A percentile compares a stretch with the other conserved stretches of the same genome.
These are phyloP conservation scores for Leishmania major DNA, from an alignment of 208 protist species.

Conservation along the genomic window DNA sequence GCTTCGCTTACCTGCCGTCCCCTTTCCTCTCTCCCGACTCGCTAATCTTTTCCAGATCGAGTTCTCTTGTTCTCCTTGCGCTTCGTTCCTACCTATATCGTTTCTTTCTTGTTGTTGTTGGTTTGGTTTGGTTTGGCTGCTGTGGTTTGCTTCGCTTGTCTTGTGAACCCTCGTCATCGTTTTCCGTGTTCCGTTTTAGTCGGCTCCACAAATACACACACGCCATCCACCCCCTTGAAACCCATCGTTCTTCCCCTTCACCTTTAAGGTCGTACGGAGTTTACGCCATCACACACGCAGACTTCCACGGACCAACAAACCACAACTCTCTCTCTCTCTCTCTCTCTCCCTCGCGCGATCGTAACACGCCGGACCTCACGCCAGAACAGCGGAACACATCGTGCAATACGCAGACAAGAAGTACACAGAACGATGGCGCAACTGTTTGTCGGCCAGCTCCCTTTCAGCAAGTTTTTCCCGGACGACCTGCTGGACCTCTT, in stretches of 20 bases:
- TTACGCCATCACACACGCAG: background rate
- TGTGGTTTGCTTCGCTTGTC: no score
- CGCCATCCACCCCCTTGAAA: background rate
- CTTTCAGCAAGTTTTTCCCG: slow-evolving; percentile 55
- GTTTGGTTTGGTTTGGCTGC: no score
- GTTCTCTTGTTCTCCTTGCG: background rate
- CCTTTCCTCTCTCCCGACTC: background rate
- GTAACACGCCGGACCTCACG: background rate
- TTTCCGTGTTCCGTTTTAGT: no score
- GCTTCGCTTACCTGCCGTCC: background rate
- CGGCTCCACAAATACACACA: no score
- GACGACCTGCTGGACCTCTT: slow-evolving; percentile 49
- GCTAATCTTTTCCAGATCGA: background rate
- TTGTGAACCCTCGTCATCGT: no score
- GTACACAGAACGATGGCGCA: slow-evolving; percentile 26
- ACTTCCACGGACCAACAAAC: background rate
- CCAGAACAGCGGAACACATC: background rate
- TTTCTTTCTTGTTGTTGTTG: background rate
- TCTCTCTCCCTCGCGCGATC: background rate
- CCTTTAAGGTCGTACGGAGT: background rate
- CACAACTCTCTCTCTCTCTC: background rate
- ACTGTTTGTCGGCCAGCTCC: slow-evolving; percentile 46
- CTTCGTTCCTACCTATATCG: background rate
- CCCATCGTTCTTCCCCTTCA: background rate
- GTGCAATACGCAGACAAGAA: background rate